Evolutionary conservation across 225 moss, liverwort and hornwort species (phyloP).

Genomic region (Sphagnum contortum): DNA sequence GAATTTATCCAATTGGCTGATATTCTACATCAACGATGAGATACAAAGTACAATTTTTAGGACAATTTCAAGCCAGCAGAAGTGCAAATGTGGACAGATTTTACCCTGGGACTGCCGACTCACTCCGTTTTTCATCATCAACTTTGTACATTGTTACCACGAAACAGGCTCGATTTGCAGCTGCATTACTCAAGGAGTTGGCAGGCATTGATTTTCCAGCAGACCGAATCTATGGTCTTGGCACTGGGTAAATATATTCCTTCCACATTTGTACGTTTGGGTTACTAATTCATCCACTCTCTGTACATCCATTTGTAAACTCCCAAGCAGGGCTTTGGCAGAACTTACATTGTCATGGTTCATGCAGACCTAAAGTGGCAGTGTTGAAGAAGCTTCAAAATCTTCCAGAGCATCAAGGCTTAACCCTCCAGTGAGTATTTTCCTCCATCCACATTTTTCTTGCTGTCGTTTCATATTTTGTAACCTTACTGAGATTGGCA

Average conservation of each 20-base stretch:
- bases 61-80: too few species aligned
- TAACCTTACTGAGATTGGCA: too few species aligned
- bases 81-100: constrained; percentile 30
- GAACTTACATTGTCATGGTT: constrained; percentile 14
- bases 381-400: constrained; percentile 87
- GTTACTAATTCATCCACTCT: background rate
- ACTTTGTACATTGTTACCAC: constrained; percentile 87
- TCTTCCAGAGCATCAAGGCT: constrained; percentile 55
- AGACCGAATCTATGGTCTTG: constrained; percentile 82
- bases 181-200: constrained; percentile 75
- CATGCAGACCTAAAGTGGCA: constrained; percentile 81
- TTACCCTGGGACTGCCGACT: constrained; percentile 80
- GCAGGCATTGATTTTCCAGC: constrained; percentile 73
- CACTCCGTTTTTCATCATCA: constrained; percentile 68
- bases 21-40: too few species aligned
- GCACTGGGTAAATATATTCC: constrained; percentile 62
- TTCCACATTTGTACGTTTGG: background rate
- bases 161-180: constrained; percentile 85
- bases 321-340: background rate
- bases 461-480: too few species aligned
- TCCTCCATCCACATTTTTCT: too few species aligned
- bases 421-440: constrained; percentile 71
- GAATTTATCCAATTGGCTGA: too few species aligned
- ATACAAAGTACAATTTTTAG: too few species aligned
- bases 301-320: too few species aligned